phyloP scores from a whole-genome alignment of 805 yeast species.

The Alloascoidea africana region DNA sequence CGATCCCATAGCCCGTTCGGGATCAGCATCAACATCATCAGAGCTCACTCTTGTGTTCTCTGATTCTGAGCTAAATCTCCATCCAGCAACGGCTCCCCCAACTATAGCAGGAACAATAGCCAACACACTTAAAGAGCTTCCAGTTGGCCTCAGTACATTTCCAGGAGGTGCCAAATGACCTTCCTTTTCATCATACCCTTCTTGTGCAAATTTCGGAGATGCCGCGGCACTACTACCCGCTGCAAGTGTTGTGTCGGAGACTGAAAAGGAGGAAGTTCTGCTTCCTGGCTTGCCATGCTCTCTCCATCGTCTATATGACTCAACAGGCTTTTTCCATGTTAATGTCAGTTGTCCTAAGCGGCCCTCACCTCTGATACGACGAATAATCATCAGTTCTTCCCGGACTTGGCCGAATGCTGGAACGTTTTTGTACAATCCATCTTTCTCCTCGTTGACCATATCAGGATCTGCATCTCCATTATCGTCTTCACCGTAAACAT shows the following conservation, averaged over 20 bases:
- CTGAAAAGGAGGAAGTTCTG: constrained; percentile 9
- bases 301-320: constrained; percentile 8
- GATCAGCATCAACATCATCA: no score
- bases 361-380: constrained; percentile 24
- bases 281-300: constrained; percentile 9
- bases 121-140: constrained; percentile 23
- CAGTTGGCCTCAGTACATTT: no score
- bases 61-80: no score
- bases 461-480: constrained; percentile 6
- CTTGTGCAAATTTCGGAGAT: background rate
- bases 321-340: constrained; percentile 9
- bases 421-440: constrained; percentile 18
- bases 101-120: constrained; percentile 40
- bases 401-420: constrained; percentile 25
- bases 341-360: constrained; percentile 16
- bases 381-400: constrained; percentile 19
- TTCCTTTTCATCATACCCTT: no score
- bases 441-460: constrained; percentile 2
- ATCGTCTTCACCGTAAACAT: constrained; percentile 10
- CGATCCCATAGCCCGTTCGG: no score
- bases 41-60: no score
- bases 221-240: background rate
- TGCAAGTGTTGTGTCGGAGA: constrained; percentile 5
- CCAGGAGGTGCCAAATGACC: constrained; percentile 4
- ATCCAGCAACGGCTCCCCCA: constrained; percentile 44